Base-by-base conservation (phyloP, 768 basidiomycete genomes). In the Termitomyces sp. region DNA sequence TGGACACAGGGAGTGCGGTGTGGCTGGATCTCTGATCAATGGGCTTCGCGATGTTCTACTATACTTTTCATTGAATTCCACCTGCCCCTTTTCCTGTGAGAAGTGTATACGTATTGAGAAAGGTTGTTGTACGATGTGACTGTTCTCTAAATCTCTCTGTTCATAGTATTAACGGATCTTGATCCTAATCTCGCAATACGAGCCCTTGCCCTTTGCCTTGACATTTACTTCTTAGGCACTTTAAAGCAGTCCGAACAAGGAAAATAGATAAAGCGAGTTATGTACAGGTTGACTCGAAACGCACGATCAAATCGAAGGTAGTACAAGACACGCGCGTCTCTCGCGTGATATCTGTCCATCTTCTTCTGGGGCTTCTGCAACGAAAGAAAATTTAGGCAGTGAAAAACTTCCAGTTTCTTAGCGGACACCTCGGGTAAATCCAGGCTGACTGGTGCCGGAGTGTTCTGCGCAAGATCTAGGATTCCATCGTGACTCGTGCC, bases 21-120 rank as follows among this genome's bases (percentile, higher is more conserved):
- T 50, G 30, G 23, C 27, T 60, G 59, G 56, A 60, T 55, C 59
- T 57, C 55, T 57, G 59, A 60, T 60, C n/a, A 25, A 19, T 41
- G 42, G 32, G 35, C 49, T 56, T 56, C 42, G 39, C 42, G 47
- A 56, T 27, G 43, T n/a, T n/a, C n/a, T 45, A 21, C 25, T 32
- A 25, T 10, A 28, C 48, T 44, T 35, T 25, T 23, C 11, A 37
- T 16, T 44, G 43, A 45, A 50, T 27, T 43, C 55, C 34, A 50
- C 50, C 41, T 34, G 21, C 41, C 23, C 21, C 34, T 19, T 11
- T 35, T 14, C 25, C 49, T 42, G 19, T 25, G 49, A 56, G 44
- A 44, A 23, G 41, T 43, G 21, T 37, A 25, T 23, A 40, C 39
- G n/a, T 40, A 39, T 53, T 35, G 32, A 56, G 23, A 41, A 16